Conservation (phyloP, 1,139 yeast species). For the Lodderomyces jiufengensis region DNA sequence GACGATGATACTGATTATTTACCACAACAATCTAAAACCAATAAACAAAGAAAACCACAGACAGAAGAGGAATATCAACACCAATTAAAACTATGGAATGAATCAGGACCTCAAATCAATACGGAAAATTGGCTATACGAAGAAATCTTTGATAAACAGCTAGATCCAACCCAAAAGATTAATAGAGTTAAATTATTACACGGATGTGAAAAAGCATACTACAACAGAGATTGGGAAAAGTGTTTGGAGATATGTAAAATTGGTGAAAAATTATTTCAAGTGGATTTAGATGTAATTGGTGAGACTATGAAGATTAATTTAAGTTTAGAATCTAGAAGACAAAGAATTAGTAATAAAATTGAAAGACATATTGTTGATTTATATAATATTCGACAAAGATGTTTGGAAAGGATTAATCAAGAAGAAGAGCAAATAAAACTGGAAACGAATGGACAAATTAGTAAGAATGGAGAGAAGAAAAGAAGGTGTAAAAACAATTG, state of each 20-base stretch:
- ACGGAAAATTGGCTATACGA: conserved; percentile 44
- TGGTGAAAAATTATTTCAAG: conserved; percentile 29
- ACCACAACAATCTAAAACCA: neutral
- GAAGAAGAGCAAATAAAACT: neutral
- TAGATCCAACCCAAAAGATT: conserved; percentile 28
- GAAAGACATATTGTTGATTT: conserved; percentile 48
- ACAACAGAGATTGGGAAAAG: conserved; percentile 36
- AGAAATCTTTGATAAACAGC: conserved; percentile 13
- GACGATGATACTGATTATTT: no score
- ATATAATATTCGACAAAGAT: conserved; percentile 36
- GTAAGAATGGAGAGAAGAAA: no score
- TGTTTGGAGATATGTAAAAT: conserved; percentile 29
- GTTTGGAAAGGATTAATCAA: conserved; percentile 17
- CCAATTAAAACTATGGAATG: conserved; percentile 43
- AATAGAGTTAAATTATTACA: conserved; percentile 36
- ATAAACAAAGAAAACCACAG: conserved; percentile 49
- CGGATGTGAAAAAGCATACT: conserved; percentile 52
- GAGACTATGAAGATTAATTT: conserved; percentile 23
- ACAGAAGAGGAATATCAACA: conserved; percentile 47
- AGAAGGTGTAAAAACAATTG: no score
- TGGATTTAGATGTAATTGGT: conserved; percentile 25
- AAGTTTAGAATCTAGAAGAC: conserved; percentile 20
- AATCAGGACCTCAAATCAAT: conserved; percentile 50
- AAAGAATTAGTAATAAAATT: conserved; percentile 31
- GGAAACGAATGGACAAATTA: neutral